Evolutionary conservation across 176 grass and related monocot genomes (phyloP).

Genomic region (Phoenix roebelenii): DNA sequence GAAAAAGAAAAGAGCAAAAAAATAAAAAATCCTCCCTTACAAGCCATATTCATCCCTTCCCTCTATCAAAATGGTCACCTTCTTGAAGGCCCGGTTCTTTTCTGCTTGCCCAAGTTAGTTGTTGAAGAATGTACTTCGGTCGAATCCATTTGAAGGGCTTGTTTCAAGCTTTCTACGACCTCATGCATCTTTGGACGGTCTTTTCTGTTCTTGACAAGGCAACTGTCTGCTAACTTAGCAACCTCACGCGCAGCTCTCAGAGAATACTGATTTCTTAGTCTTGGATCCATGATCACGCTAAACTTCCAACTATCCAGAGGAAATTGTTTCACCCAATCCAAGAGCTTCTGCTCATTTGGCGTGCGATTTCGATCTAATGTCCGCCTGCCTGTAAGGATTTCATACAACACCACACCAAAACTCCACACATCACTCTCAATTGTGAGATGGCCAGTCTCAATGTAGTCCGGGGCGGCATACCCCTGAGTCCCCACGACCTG

Average conservation of each 20-base stretch:
- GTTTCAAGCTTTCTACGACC: slow-evolving; percentile 42
- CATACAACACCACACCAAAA: slow-evolving; percentile 78
- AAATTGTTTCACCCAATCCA: slow-evolving; percentile 49
- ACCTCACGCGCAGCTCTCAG: slow-evolving; percentile 38
- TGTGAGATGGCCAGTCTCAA: slow-evolving; percentile 83
- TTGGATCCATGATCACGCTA: slow-evolving; percentile 57
- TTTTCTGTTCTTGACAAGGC: slow-evolving; percentile 66
- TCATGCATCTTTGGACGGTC: slow-evolving; percentile 60
- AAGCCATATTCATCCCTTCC: too few species aligned
- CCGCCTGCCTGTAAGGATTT: slow-evolving; percentile 70
- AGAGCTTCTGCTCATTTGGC: slow-evolving; percentile 60
- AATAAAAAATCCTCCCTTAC: too few species aligned
- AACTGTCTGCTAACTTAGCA: slow-evolving; percentile 53
- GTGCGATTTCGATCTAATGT: slow-evolving; percentile 55
- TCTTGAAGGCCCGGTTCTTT: too few species aligned
- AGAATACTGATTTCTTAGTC: slow-evolving; percentile 51
- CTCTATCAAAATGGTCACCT: too few species aligned
- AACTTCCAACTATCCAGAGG: slow-evolving; percentile 41
- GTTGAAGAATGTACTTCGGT: background rate
- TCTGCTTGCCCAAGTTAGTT: too few species aligned
- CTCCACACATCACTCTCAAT: slow-evolving; percentile 83
- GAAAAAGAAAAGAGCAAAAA: too few species aligned
- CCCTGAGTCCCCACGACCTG: slow-evolving; percentile 85
- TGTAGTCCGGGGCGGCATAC: slow-evolving; percentile 92
- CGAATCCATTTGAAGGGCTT: slow-evolving; percentile 39